Evolutionary conservation across 2,329 filamentous ascomycete genomes (phyloP).

Genomic region (Colletotrichum aenigma): DNA sequence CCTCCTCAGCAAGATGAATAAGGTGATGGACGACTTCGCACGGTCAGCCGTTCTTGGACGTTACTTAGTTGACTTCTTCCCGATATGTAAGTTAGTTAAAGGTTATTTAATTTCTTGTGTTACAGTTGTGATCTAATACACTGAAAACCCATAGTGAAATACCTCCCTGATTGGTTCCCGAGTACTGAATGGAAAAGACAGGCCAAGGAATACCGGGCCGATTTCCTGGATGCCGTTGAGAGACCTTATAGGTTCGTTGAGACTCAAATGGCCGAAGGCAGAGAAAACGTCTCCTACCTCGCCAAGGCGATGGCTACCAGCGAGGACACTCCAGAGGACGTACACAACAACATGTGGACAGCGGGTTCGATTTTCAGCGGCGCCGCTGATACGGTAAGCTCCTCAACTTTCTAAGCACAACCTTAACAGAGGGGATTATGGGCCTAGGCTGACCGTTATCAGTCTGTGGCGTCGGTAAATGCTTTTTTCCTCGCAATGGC

Average conservation of each 20-base stretch:
- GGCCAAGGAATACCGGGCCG: not conserved
- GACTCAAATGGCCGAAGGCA: not conserved
- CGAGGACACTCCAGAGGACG: not conserved
- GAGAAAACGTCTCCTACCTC: not conserved
- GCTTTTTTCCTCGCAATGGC: slow-evolving; percentile 53
- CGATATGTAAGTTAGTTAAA: not conserved
- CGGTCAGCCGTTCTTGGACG: not conserved
- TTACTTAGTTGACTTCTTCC: slow-evolving; percentile 18
- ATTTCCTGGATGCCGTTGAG: not conserved
- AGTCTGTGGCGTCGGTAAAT: slow-evolving; percentile 35
- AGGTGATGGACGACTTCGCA: slow-evolving; percentile 13
- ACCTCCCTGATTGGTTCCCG: slow-evolving; percentile 19
- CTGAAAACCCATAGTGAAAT: slow-evolving; percentile 24
- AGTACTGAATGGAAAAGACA: slow-evolving; percentile 14
- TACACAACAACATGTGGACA: slow-evolving; percentile 8
- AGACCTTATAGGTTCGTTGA: slow-evolving; percentile 27
- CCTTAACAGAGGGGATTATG: accelerated
- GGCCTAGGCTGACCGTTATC: accelerated
- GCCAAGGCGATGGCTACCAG: not conserved
- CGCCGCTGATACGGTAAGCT: slow-evolving; percentile 16
- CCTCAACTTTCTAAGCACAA: too few relatives aligned
- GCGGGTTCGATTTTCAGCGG: slow-evolving; percentile 5
- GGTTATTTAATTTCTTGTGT: not conserved
- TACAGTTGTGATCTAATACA: not conserved
- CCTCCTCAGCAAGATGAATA: slow-evolving; percentile 8